phyloP scores from a whole-genome alignment of 176 grass and related monocot species.

The Oropetium thomaeum region DNA sequence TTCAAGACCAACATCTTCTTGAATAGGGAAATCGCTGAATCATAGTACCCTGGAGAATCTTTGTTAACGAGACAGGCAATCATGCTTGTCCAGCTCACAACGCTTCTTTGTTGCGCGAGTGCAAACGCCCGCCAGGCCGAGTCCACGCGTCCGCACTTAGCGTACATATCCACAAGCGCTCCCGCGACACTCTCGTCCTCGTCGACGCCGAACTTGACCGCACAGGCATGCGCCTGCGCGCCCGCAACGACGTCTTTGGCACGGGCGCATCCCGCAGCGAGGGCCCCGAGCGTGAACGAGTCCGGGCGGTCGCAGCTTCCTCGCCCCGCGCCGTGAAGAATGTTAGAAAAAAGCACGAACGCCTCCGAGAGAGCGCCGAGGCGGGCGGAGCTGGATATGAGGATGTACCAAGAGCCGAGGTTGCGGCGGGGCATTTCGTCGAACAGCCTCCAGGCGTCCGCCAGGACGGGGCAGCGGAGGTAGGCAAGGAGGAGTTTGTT shows the following conservation, averaged over 20 bases:
- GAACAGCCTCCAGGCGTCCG: conserved; percentile 49
- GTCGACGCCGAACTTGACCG: conserved; percentile 46
- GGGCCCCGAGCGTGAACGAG: conserved; percentile 34
- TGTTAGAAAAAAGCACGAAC: conserved; percentile 29
- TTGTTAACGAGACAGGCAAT: conserved; percentile 52
- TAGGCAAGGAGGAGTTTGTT: conserved; percentile 40
- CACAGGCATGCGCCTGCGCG: conserved; percentile 33
- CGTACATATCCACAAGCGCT: conserved; percentile 56
- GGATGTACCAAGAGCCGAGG: conserved; percentile 46
- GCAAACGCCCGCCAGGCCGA: conserved; percentile 41
- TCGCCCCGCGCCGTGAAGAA: conserved; percentile 5
- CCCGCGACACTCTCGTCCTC: conserved; percentile 40
- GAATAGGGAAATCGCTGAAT: conserved; percentile 30
- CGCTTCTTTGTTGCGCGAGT: conserved; percentile 17
- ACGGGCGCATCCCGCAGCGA: conserved; percentile 41
- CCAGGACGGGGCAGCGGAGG: background rate
- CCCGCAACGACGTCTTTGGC: conserved; percentile 22
- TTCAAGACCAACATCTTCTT: conserved; percentile 50
- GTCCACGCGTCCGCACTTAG: conserved; percentile 49
- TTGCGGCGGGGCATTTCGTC: conserved; percentile 59
- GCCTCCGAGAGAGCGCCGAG: conserved; percentile 24
- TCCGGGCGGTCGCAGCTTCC: conserved; percentile 25
- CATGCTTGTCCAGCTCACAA: conserved; percentile 62
- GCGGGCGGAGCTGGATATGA: conserved; percentile 38
- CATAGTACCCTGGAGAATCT: background rate